These are phyloP conservation scores for Dendrocalamus sinicus DNA, from an alignment of 176 grass and related monocot genomes.

Conservation along the genomic window DNA sequence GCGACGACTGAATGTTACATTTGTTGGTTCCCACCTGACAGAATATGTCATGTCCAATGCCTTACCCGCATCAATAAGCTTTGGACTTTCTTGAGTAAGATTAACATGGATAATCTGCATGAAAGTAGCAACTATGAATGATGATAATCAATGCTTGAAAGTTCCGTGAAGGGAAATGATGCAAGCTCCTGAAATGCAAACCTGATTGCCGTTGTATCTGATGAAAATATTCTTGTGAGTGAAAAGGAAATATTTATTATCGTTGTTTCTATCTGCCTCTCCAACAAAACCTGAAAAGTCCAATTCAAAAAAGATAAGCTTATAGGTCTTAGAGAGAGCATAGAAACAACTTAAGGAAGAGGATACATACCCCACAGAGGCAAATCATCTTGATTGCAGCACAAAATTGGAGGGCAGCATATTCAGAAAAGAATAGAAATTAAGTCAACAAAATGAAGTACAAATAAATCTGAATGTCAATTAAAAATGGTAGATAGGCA, in stretches of 20 bases:
- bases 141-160: constrained; percentile 26
- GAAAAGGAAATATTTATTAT: constrained; percentile 84
- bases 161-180: constrained; percentile 3
- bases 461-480: constrained; percentile 5
- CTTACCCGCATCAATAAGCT: constrained; percentile 71
- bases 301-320: constrained; percentile 34
- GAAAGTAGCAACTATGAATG: constrained; percentile 26
- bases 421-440: constrained; percentile 28
- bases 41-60: constrained; percentile 76
- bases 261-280: constrained; percentile 79
- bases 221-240: constrained; percentile 91
- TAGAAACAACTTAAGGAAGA: constrained; percentile 33
- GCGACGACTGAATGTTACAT: constrained; percentile 65
- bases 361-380: constrained; percentile 90
- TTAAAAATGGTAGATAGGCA: constrained; percentile 11
- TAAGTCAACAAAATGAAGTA: constrained; percentile 18
- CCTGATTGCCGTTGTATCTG: constrained; percentile 85
- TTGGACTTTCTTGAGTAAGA: constrained; percentile 78
- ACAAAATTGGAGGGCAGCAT: background rate
- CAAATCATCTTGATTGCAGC: constrained; percentile 74
- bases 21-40: constrained; percentile 67
- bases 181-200: constrained; percentile 34
- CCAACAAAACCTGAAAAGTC: constrained; percentile 80
- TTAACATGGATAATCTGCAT: constrained; percentile 83
- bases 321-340: constrained; percentile 30